A percentile compares a stretch with the other conserved stretches of the same genome.
Evolutionary conservation across 2,329 filamentous ascomycete genomes (phyloP).

Genomic region (Claviceps spartinae): DNA sequence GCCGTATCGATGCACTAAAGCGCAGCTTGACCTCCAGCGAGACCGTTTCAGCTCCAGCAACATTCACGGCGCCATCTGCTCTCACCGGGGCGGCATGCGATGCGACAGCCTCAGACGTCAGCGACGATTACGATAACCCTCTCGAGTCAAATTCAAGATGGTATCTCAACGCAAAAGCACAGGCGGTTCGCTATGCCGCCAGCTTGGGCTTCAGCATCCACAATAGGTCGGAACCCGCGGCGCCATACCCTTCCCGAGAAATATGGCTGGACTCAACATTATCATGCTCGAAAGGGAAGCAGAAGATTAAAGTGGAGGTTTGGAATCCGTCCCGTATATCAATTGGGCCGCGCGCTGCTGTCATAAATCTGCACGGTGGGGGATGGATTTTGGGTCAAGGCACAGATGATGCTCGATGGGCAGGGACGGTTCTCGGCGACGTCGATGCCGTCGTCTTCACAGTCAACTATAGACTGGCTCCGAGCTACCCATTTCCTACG

Average conservation of each 20-base stretch:
- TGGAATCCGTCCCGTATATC: slow-evolving; percentile 24
- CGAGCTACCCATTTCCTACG: slow-evolving; percentile 49
- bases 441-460: slow-evolving; percentile 46
- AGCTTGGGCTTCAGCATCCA: slow-evolving; percentile 28
- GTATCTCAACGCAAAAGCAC: slow-evolving; percentile 28
- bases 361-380: slow-evolving; percentile 56
- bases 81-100: slow-evolving; percentile 14
- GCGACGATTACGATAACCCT: slow-evolving; percentile 28
- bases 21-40: slow-evolving; percentile 4
- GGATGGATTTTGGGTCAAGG: slow-evolving; percentile 51
- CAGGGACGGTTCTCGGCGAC: slow-evolving; percentile 34
- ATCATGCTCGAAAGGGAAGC: slow-evolving; percentile 20
- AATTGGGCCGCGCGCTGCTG: slow-evolving; percentile 31
- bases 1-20: slow-evolving; percentile 7
- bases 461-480: slow-evolving; percentile 56
- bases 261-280: slow-evolving; percentile 31
- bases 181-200: slow-evolving; percentile 30
- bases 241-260: slow-evolving; percentile 23
- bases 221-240: slow-evolving; percentile 27
- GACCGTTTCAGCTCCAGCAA: neutral
- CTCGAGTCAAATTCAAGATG: slow-evolving; percentile 30
- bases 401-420: slow-evolving; percentile 51
- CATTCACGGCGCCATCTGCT: slow-evolving; percentile 5
- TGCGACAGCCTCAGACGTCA: slow-evolving; percentile 18
- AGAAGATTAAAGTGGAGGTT: slow-evolving; percentile 34